Conservation (phyloP, 1,284 basidiomycete species). For the Sanguinoderma infundibulare region DNA sequence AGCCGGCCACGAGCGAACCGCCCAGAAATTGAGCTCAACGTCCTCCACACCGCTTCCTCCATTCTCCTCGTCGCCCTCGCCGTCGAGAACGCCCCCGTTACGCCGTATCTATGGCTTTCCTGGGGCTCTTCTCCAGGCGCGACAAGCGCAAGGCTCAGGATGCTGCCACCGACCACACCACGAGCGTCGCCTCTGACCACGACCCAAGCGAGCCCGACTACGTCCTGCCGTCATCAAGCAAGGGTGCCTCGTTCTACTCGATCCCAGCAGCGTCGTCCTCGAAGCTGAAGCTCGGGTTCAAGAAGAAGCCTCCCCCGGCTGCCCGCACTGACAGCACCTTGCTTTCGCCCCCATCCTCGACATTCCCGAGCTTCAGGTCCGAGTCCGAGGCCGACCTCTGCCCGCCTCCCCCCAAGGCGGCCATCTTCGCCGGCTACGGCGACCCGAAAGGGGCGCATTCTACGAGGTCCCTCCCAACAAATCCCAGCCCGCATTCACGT, state of each 20-base stretch:
- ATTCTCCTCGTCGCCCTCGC: conserved; percentile 10
- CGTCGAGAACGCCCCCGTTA: conserved; percentile 10
- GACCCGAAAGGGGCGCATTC: conserved; percentile 54
- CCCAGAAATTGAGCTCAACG: conserved; percentile 17
- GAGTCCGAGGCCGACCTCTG: conserved; percentile 42
- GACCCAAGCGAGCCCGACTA: conserved; percentile 37
- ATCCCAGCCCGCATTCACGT: conserved; percentile 26
- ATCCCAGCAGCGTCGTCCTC: conserved; percentile 36
- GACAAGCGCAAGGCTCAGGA: conserved; percentile 34
- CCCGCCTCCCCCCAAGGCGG: conserved; percentile 58
- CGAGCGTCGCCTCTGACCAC: conserved; percentile 24
- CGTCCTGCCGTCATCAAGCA: conserved; percentile 28
- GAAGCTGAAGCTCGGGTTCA: conserved; percentile 41
- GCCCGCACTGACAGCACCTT: conserved; percentile 26
- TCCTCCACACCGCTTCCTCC: conserved; percentile 16
- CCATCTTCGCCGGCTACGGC: conserved; percentile 57
- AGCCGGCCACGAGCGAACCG: conserved; percentile 9
- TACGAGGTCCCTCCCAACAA: conserved; percentile 61
- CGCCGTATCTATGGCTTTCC: conserved; percentile 33
- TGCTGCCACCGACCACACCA: conserved; percentile 19
- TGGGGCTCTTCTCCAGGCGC: conserved; percentile 39
- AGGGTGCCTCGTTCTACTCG: conserved; percentile 31
- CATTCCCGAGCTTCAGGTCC: conserved; percentile 39
- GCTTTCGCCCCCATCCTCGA: conserved; percentile 28
- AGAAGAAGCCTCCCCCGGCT: conserved; percentile 31